Evolutionary conservation across 371 early-diverging fungal genomes (phyloP).

Genomic region (Mortierella sp.): DNA sequence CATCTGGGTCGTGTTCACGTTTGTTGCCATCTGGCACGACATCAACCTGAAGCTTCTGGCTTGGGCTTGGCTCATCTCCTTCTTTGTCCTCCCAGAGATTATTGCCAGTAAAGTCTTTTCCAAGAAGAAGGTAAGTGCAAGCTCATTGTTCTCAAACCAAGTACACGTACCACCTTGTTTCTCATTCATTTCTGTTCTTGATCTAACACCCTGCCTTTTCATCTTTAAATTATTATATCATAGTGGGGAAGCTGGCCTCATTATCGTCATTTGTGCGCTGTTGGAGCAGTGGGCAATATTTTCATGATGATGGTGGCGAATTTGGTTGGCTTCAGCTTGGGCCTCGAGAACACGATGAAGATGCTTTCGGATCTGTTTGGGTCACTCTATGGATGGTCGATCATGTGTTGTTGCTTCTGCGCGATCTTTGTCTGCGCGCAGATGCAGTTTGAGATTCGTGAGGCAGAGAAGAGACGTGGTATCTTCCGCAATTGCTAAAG

Average conservation of each 20-base stretch:
- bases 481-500: constrained; percentile 52
- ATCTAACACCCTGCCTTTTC: not conserved
- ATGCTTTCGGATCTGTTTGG: constrained; percentile 64
- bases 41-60: constrained; percentile 85
- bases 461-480: constrained; percentile 72
- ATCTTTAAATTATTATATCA: not conserved
- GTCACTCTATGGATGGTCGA: constrained; percentile 29
- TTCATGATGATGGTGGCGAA: constrained; percentile 95
- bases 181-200: not conserved
- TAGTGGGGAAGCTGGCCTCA: constrained; percentile 75
- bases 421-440: constrained; percentile 82
- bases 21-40: constrained; percentile 98
- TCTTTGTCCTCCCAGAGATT: constrained; percentile 90
- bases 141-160: not conserved
- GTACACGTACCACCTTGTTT: not conserved
- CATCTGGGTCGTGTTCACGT: constrained; percentile 89
- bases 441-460: constrained; percentile 89
- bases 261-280: constrained; percentile 86
- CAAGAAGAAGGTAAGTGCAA: constrained; percentile 60
- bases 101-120: constrained; percentile 76
- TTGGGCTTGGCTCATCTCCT: constrained; percentile 94
- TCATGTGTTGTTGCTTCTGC: constrained; percentile 57
- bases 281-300: constrained; percentile 91
- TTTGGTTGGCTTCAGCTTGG: constrained; percentile 94
- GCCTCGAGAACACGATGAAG: constrained; percentile 84